phyloP scores from a whole-genome alignment of 164 flowering plant species.

The Liriodendron chinense region DNA sequence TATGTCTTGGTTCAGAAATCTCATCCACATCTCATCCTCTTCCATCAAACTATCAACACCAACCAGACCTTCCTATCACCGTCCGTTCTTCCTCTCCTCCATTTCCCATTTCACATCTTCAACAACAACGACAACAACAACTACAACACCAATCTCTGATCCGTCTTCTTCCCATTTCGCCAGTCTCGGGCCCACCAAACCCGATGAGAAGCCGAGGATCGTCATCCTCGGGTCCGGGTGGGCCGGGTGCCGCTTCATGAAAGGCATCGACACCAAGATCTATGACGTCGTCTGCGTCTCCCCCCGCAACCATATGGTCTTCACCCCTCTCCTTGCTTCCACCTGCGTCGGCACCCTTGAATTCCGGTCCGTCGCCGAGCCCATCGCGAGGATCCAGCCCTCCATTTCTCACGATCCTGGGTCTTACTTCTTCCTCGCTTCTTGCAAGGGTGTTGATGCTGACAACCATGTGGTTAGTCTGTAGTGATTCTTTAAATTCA shows the following conservation, averaged over 20 bases:
- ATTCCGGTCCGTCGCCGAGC: slow-evolving; percentile 95
- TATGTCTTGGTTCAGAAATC: background rate
- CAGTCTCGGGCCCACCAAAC: slow-evolving; percentile 64
- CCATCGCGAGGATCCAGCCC: slow-evolving; percentile 88
- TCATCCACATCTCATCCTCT: background rate
- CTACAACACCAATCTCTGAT: background rate
- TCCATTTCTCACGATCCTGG: slow-evolving; percentile 76
- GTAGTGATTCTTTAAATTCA: background rate
- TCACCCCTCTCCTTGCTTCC: slow-evolving; percentile 90
- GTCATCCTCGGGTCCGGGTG: slow-evolving; percentile 92
- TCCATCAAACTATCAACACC: background rate
- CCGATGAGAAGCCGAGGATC: slow-evolving; percentile 81
- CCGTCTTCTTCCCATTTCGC: background rate
- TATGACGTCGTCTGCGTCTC: slow-evolving; percentile 93
- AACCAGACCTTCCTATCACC: background rate
- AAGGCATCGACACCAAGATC: slow-evolving; percentile 60
- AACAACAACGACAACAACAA: background rate
- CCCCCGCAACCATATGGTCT: slow-evolving; percentile 97
- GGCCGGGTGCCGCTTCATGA: slow-evolving; percentile 93
- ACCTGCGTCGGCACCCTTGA: slow-evolving; percentile 98
- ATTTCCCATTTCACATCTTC: background rate
- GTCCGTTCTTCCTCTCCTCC: background rate
- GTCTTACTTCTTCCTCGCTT: slow-evolving; percentile 81
- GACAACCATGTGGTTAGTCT: slow-evolving; percentile 45
- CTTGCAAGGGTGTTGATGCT: slow-evolving; percentile 55